These are phyloP conservation scores for Glycine tomentella DNA, from an alignment of 306 rosid genomes.

Conservation along the genomic window DNA sequence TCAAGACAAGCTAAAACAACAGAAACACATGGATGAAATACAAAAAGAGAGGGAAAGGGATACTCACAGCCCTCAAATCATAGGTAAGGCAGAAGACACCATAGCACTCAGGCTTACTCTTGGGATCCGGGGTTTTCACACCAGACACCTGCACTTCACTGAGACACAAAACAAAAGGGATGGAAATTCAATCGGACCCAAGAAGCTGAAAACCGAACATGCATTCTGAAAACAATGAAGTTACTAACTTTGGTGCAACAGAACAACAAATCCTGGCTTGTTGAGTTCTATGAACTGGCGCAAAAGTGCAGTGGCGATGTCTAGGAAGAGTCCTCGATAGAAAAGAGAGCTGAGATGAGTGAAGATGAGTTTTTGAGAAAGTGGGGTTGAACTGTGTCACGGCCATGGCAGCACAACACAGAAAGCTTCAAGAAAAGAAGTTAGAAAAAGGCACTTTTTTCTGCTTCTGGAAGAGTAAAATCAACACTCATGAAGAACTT, in stretches of 20 bases:
- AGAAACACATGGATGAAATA: slow-evolving; percentile 15
- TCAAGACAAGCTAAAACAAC: slow-evolving; percentile 24
- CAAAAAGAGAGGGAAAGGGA: not conserved
- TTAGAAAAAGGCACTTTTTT: not conserved
- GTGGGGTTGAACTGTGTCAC: slow-evolving; percentile 67
- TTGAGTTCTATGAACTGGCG: slow-evolving; percentile 50
- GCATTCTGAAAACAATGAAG: not conserved
- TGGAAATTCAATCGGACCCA: slow-evolving; percentile 34
- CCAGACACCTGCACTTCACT: slow-evolving; percentile 79
- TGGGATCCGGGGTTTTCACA: slow-evolving; percentile 55
- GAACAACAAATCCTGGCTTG: slow-evolving; percentile 67
- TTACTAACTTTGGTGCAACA: slow-evolving; percentile 76
- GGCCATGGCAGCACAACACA: slow-evolving; percentile 69
- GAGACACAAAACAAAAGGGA: slow-evolving; percentile 25
- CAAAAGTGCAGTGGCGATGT: slow-evolving; percentile 51
- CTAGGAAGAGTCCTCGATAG: slow-evolving; percentile 55
- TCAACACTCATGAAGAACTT: slow-evolving; percentile 17
- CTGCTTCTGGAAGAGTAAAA: not conserved
- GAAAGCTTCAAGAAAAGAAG: slow-evolving; percentile 4
- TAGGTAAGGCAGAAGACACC: slow-evolving; percentile 96
- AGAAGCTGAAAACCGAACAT: slow-evolving; percentile 2
- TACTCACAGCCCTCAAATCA: slow-evolving; percentile 88
- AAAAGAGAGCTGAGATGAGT: slow-evolving; percentile 61
- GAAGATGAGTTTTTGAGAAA: slow-evolving; percentile 55
- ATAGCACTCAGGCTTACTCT: slow-evolving; percentile 76